These are phyloP conservation scores for Plasmodium ovale DNA, from an alignment of 169 alveolate species.

Conservation along the genomic window DNA sequence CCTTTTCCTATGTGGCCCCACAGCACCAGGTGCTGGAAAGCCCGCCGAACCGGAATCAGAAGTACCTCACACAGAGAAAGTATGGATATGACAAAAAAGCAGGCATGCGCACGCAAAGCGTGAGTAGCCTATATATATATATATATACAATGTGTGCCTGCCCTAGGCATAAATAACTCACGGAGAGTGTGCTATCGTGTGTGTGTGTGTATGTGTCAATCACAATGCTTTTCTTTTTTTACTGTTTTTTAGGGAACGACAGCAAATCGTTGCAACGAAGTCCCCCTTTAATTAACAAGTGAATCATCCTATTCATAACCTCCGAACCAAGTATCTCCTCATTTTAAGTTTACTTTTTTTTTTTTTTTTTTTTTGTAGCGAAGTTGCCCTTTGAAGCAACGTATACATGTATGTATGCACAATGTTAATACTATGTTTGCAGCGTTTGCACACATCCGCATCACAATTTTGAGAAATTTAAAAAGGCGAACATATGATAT, in stretches of 20 bases:
- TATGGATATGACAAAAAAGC: conserved; percentile 1
- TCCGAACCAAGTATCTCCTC: too few species aligned
- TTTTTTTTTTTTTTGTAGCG: not conserved
- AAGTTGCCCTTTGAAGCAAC: not conserved
- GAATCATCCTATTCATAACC: too few species aligned
- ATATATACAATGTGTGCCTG: not conserved
- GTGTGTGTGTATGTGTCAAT: not conserved
- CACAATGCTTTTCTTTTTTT: not conserved
- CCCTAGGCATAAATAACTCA: too few species aligned
- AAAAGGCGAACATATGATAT: too few species aligned
- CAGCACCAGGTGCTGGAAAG: conserved; percentile 20
- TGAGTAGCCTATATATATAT: not conserved
- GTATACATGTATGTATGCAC: not conserved
- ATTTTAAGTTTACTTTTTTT: conserved; percentile 11
- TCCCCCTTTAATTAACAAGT: conserved; percentile 50
- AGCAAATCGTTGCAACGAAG: conserved; percentile 61
- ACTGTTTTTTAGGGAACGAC: conserved; percentile 50
- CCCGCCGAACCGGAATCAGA: conserved; percentile 6
- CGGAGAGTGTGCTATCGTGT: too few species aligned
- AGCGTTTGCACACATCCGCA: not conserved
- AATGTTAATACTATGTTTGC: not conserved
- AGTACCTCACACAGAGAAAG: conserved; percentile 54
- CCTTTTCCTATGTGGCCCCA: conserved; percentile 26
- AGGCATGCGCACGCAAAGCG: not conserved
- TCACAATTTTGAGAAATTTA: not conserved